Evolutionary conservation across 805 yeast species (phyloP).

Genomic region (Saturnispora bothae): DNA sequence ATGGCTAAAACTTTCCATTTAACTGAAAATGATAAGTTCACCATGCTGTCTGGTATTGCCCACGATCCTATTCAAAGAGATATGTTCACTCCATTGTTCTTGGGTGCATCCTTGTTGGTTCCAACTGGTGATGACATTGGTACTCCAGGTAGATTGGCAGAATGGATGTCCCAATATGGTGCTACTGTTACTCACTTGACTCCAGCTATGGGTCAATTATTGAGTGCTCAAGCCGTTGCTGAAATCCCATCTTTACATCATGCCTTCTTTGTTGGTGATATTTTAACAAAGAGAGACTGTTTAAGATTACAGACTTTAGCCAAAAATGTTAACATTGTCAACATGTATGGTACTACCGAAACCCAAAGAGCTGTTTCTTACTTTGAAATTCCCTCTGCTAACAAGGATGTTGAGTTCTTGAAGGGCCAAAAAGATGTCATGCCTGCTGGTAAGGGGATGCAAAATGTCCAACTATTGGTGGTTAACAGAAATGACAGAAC

Average conservation of each 20-base stretch:
- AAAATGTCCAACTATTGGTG: slow-evolving; percentile 84
- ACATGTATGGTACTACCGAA: slow-evolving; percentile 99
- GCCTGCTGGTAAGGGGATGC: slow-evolving; percentile 99
- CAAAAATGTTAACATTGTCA: slow-evolving; percentile 78
- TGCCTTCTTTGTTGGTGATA: slow-evolving; percentile 98
- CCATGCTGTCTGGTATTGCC: slow-evolving; percentile 98
- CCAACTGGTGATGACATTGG: slow-evolving; percentile 98
- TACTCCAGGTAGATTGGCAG: slow-evolving; percentile 94
- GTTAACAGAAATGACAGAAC: slow-evolving; percentile 84
- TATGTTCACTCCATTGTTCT: slow-evolving; percentile 93
- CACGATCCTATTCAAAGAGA: slow-evolving; percentile 99
- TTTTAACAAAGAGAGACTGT: slow-evolving; percentile 94
- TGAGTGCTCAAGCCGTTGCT: slow-evolving; percentile 90
- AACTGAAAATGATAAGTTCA: slow-evolving; percentile 73
- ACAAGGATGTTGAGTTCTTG: slow-evolving; percentile 60
- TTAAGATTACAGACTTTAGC: slow-evolving; percentile 86
- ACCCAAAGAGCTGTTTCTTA: slow-evolving; percentile 97
- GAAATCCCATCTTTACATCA: slow-evolving; percentile 81
- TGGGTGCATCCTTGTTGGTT: slow-evolving; percentile 87
- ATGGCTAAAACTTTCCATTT: slow-evolving; percentile 82
- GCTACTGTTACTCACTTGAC: slow-evolving; percentile 97
- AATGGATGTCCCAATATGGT: slow-evolving; percentile 87
- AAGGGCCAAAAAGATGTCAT: slow-evolving; percentile 84
- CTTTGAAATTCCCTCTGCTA: slow-evolving; percentile 73
- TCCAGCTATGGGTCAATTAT: slow-evolving; percentile 98